A percentile compares a stretch with the other conserved stretches of the same genome.
These are phyloP conservation scores for Backusella circina DNA, from an alignment of 192 early-diverging fungal genomes.

Conservation along the genomic window DNA sequence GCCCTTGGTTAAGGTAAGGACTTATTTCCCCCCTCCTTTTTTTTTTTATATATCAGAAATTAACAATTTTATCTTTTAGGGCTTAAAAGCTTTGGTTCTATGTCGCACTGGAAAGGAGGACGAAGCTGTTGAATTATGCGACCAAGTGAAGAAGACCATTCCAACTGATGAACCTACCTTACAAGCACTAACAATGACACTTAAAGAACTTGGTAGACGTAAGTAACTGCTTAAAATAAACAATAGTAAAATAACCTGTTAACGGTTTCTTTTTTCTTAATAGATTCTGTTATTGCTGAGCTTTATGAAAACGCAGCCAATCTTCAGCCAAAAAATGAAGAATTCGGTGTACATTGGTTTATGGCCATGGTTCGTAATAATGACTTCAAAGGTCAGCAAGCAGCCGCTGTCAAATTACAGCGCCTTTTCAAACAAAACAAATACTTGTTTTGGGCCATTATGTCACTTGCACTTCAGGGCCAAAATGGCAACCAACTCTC, in stretches of 20 bases:
- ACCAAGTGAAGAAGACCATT: constrained; percentile 56
- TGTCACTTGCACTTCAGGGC: constrained; percentile 69
- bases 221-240: constrained; percentile 13
- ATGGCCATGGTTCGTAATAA: constrained; percentile 72
- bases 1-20: constrained; percentile 59
- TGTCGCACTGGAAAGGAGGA: constrained; percentile 58
- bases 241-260: no score
- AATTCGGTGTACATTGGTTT: constrained; percentile 72
- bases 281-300: constrained; percentile 66
- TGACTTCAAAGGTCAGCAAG: constrained; percentile 66
- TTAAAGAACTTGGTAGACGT: constrained; percentile 51
- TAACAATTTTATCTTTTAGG: constrained; percentile 33
- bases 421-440: constrained; percentile 74
- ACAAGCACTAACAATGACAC: constrained; percentile 58
- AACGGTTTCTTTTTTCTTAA: no score
- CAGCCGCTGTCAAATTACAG: constrained; percentile 78
- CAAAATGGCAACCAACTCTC: constrained; percentile 45
- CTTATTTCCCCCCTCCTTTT: neutral
- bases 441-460: constrained; percentile 87
- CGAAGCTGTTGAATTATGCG: constrained; percentile 60
- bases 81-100: constrained; percentile 72
- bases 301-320: constrained; percentile 69
- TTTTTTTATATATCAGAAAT: neutral
- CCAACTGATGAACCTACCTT: constrained; percentile 60
- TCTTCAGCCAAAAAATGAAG: constrained; percentile 62